Percentiles rank a stretch among this genome's conserved stretches.
Conservation (phyloP, 1,139 yeast species). For the Geotrichum klebahnii region DNA sequence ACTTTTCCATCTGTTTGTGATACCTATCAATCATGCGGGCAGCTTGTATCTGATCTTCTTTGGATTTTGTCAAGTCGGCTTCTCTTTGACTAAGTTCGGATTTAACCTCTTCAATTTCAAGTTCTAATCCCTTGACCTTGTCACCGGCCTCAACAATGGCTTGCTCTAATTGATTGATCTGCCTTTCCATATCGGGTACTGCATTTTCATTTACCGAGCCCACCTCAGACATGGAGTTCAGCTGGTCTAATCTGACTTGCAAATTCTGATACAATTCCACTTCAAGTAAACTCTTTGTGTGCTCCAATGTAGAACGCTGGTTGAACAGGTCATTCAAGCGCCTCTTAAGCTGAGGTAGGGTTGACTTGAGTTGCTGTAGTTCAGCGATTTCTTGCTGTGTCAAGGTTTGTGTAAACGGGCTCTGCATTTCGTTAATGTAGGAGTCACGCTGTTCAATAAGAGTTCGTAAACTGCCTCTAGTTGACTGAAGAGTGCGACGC, state of each 20-base stretch:
- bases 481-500: constrained; percentile 31
- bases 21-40: constrained; percentile 57
- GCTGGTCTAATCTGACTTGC: constrained; percentile 43
- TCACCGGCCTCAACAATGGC: constrained; percentile 11
- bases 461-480: constrained; percentile 36
- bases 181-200: constrained; percentile 17
- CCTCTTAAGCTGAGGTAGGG: constrained; percentile 45
- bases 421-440: constrained; percentile 49
- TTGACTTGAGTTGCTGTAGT: constrained; percentile 42
- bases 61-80: constrained; percentile 47
- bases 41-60: constrained; percentile 53
- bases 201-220: constrained; percentile 8
- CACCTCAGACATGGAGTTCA: constrained; percentile 21
- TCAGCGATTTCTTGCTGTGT: constrained; percentile 45
- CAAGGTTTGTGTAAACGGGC: constrained; percentile 55
- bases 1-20: constrained; percentile 63
- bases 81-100: constrained; percentile 37
- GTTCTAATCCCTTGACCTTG: constrained; percentile 13
- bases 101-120: constrained; percentile 21
- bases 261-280: constrained; percentile 59
- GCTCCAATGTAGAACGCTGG: constrained; percentile 49
- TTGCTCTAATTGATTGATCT: constrained; percentile 9
- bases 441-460: constrained; percentile 37
- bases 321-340: constrained; percentile 46
- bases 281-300: constrained; percentile 49